A percentile compares a stretch with the other conserved stretches of the same genome.
Evolutionary conservation across 495 filamentous ascomycete species (phyloP).

Genomic region (Penicillium subrubescens): DNA sequence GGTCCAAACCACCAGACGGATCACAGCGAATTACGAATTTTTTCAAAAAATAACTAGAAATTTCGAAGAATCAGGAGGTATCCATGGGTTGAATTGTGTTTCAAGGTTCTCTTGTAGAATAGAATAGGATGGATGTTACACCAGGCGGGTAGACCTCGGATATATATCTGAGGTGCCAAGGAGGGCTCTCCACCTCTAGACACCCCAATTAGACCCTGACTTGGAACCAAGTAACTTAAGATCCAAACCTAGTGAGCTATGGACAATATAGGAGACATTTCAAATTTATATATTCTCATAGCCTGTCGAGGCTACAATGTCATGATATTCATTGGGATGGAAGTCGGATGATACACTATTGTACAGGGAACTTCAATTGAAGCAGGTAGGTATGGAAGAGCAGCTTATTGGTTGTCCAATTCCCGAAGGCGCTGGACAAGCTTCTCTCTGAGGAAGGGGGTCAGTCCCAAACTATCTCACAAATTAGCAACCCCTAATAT

Average conservation of each 20-base stretch:
- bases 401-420: constrained; percentile 25
- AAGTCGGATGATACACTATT: constrained; percentile 19
- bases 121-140: neutral
- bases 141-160: neutral
- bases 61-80: too few species aligned
- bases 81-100: too few species aligned
- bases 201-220: neutral
- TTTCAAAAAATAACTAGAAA: constrained; percentile 60
- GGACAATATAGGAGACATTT: neutral
- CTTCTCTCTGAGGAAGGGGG: constrained; percentile 58
- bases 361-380: constrained; percentile 18
- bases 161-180: neutral
- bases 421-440: constrained; percentile 51
- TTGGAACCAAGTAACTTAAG: too few species aligned
- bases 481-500: constrained; percentile 19
- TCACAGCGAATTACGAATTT: constrained; percentile 86
- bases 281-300: neutral
- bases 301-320: neutral
- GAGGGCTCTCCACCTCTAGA: too few species aligned
- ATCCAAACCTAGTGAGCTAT: neutral
- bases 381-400: neutral
- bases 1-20: constrained; percentile 55
- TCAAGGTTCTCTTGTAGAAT: too few species aligned
- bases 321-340: neutral
- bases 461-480: constrained; percentile 51